A percentile compares a stretch with the other conserved stretches of the same genome.
phyloP scores from a whole-genome alignment of 192 early-diverging fungal genomes.

The Haplosporangium gracile region DNA sequence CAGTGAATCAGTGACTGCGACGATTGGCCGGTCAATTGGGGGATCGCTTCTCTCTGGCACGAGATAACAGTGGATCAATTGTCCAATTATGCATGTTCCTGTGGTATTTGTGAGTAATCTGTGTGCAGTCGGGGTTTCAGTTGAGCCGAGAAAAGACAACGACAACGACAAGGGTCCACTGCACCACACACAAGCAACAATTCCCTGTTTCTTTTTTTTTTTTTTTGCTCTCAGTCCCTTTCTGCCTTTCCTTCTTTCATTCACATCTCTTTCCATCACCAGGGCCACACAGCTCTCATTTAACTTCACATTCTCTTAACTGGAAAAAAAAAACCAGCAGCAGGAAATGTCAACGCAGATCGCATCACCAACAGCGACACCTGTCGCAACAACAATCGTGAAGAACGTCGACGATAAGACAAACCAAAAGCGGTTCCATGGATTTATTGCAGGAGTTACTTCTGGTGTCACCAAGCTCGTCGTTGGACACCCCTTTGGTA shows the following conservation, averaged over 20 bases:
- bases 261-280: background rate
- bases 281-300: background rate
- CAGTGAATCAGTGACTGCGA: background rate
- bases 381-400: background rate
- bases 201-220: background rate
- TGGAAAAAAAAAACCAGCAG: background rate
- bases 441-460: slow-evolving; percentile 78
- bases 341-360: background rate
- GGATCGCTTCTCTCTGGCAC: background rate
- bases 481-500: slow-evolving; percentile 88
- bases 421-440: slow-evolving; percentile 67
- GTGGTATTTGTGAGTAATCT: background rate
- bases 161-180: background rate
- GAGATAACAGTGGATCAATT: background rate
- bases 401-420: slow-evolving; percentile 23
- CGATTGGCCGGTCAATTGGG: background rate
- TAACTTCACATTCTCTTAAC: background rate
- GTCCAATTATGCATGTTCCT: background rate
- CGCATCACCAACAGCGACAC: background rate
- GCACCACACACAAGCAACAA: no score
- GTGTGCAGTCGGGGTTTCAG: background rate
- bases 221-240: no score
- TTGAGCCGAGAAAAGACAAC: background rate
- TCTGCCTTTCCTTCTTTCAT: background rate
- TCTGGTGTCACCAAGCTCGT: slow-evolving; percentile 83